A percentile compares a stretch with the other conserved stretches of the same genome.
phyloP scores from a whole-genome alignment of 225 moss, liverwort and hornwort species.

The Asterella californica region DNA sequence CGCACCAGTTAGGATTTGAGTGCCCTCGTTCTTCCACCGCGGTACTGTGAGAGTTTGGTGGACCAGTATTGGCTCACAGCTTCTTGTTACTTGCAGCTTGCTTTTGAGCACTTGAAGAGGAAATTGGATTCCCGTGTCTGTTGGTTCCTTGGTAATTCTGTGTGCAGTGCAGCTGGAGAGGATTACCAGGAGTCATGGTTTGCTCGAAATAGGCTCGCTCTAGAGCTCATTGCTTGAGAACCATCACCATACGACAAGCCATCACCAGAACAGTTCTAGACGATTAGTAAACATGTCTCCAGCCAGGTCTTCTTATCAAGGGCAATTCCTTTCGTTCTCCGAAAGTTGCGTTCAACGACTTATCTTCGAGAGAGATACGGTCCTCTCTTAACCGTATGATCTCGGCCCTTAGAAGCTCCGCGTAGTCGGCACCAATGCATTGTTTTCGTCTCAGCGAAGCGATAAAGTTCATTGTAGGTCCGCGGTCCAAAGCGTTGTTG shows the following conservation, averaged over 20 bases:
- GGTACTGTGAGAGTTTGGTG: neutral
- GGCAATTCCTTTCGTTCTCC: neutral
- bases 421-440: conserved; percentile 47
- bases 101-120: neutral
- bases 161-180: neutral
- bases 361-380: conserved; percentile 28
- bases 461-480: conserved; percentile 11
- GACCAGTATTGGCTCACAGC: neutral
- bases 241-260: neutral
- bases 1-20: neutral
- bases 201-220: neutral
- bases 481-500: neutral
- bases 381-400: conserved; percentile 39
- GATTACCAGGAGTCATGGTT: conserved; percentile 9
- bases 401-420: conserved; percentile 39
- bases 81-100: neutral
- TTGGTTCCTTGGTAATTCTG: too few relatives aligned
- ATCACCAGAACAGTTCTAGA: neutral
- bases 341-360: neutral
- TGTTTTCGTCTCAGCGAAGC: conserved; percentile 33
- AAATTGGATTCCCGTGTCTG: neutral
- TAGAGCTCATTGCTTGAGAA: neutral
- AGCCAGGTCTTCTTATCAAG: conserved; percentile 10
- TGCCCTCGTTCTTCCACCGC: neutral
- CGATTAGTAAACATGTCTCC: conserved; percentile 7